Conservation (phyloP, 2,329 filamentous ascomycete genomes). For the Aspergillus sergii region DNA sequence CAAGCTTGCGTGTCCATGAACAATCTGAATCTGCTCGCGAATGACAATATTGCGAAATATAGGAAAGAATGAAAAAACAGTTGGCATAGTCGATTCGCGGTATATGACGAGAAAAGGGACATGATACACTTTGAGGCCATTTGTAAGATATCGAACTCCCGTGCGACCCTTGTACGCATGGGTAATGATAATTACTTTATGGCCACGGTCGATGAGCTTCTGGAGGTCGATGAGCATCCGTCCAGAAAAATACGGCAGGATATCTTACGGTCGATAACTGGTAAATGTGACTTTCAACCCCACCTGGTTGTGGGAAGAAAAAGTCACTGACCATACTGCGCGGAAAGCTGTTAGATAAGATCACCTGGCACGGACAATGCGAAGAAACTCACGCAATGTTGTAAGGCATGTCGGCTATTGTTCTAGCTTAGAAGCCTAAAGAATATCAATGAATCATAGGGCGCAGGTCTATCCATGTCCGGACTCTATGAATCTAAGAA, state of each 20-base stretch:
- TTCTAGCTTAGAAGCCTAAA: conserved; percentile 20
- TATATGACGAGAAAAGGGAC: conserved; percentile 96
- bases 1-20: conserved; percentile 94
- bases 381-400: conserved; percentile 63
- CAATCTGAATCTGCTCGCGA: conserved; percentile 91
- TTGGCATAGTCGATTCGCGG: conserved; percentile 88
- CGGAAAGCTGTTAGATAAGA: conserved; percentile 19
- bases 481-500: not conserved
- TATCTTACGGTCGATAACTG: conserved; percentile 74
- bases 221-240: conserved; percentile 31
- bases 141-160: conserved; percentile 92
- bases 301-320: conserved; percentile 96
- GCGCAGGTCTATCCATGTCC: conserved; percentile 24
- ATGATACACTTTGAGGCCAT: conserved; percentile 97
- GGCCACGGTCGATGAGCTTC: conserved; percentile 95
- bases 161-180: conserved; percentile 91
- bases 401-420: conserved; percentile 60
- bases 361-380: not conserved
- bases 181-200: conserved; percentile 97
- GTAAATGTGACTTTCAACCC: conserved; percentile 97
- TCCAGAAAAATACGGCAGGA: not conserved
- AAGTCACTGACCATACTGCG: conserved; percentile 93
- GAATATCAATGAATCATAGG: not conserved
- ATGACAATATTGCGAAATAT: conserved; percentile 97
- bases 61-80: conserved; percentile 97